phyloP scores from a whole-genome alignment of 768 basidiomycete genomes.

The Mycena vitilis region DNA sequence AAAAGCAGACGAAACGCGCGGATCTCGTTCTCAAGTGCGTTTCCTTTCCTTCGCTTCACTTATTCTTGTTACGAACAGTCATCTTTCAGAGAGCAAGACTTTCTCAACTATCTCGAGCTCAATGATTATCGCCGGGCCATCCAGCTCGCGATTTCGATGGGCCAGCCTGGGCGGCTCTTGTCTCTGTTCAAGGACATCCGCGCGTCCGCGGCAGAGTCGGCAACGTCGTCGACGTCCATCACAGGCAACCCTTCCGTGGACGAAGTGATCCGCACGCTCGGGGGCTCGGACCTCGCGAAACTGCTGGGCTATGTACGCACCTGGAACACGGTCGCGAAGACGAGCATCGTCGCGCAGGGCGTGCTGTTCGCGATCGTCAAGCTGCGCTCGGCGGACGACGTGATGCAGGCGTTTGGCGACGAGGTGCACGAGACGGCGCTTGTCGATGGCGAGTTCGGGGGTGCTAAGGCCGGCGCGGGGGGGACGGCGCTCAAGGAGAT shows the following conservation, averaged over 20 bases:
- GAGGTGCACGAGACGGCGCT: conserved; percentile 50
- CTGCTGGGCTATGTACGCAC: conserved; percentile 85
- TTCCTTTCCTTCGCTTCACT: conserved; percentile 27
- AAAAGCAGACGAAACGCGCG: conserved; percentile 78
- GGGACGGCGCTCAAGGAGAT: conserved; percentile 71
- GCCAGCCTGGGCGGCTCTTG: conserved; percentile 90
- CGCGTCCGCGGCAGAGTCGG: conserved; percentile 38
- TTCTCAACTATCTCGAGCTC: conserved; percentile 87
- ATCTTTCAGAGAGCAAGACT: conserved; percentile 90
- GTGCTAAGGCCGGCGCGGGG: conserved; percentile 35
- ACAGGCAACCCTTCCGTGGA: conserved; percentile 85
- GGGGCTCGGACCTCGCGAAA: conserved; percentile 79
- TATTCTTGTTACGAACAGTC: conserved; percentile 19
- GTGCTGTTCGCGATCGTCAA: conserved; percentile 87
- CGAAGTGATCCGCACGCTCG: conserved; percentile 80
- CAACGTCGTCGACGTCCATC: conserved; percentile 49
- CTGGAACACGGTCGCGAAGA: conserved; percentile 97
- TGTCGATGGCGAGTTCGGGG: conserved; percentile 34
- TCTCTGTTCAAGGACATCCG: conserved; percentile 79
- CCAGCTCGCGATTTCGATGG: conserved; percentile 90
- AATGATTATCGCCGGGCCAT: conserved; percentile 94
- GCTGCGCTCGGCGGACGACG: conserved; percentile 77
- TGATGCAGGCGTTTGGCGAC: conserved; percentile 73
- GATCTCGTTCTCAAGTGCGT: conserved; percentile 85
- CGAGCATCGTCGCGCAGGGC: conserved; percentile 85